phyloP scores from a whole-genome alignment of 2,329 filamentous ascomycete species.

The Colletotrichum simmondsii region DNA sequence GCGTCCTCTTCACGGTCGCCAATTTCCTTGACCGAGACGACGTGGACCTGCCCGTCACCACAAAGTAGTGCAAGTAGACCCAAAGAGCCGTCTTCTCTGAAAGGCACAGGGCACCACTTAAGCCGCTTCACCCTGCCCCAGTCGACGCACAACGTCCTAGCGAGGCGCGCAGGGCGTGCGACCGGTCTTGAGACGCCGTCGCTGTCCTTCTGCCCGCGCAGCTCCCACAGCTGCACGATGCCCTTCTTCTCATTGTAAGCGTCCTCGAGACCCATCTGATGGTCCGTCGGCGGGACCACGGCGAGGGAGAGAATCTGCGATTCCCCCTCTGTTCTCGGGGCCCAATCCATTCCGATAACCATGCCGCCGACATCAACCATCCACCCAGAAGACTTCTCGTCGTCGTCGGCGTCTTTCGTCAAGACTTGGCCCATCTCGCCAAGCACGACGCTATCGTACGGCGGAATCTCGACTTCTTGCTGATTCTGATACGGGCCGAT shows the following conservation, averaged over 20 bases:
- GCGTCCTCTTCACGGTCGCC: conserved; percentile 39
- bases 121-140: conserved; percentile 62
- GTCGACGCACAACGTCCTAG: conserved; percentile 58
- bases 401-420: conserved; percentile 37
- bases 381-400: conserved; percentile 56
- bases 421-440: conserved; percentile 44
- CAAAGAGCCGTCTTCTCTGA: conserved; percentile 42
- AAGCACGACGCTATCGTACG: conserved; percentile 40
- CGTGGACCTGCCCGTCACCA: conserved; percentile 60
- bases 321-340: conserved; percentile 47
- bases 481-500: conserved; percentile 45
- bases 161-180: conserved; percentile 49
- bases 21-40: conserved; percentile 54
- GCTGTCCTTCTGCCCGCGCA: conserved; percentile 46
- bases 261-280: conserved; percentile 54
- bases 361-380: conserved; percentile 66
- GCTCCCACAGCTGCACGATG: conserved; percentile 64
- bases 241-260: conserved; percentile 55
- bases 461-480: conserved; percentile 42
- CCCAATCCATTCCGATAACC: conserved; percentile 65
- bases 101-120: conserved; percentile 62
- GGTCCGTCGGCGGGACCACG: conserved; percentile 61
- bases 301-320: conserved; percentile 64
- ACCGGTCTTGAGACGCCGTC: conserved; percentile 48
- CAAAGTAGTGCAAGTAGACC: conserved; percentile 61